A percentile compares a stretch with the other conserved stretches of the same genome.
These are phyloP conservation scores for Leccinum subtestaceum DNA, from an alignment of 768 basidiomycete genomes.

Conservation along the genomic window DNA sequence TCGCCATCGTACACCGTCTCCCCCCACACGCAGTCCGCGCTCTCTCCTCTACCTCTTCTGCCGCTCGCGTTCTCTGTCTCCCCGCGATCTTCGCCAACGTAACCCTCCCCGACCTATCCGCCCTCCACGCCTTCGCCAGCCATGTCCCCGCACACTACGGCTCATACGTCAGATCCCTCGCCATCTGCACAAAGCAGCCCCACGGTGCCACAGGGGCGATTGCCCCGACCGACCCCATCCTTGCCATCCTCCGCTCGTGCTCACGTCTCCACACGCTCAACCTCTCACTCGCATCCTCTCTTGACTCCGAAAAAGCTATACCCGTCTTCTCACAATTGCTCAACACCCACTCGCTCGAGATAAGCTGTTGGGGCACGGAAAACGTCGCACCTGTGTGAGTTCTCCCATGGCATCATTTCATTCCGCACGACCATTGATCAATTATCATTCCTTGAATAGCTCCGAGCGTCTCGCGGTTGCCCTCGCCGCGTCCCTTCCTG, in stretches of 20 bases:
- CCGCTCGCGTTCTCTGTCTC: conserved; percentile 53
- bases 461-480: conserved; percentile 65
- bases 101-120: conserved; percentile 43
- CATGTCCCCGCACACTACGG: conserved; percentile 55
- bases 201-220: conserved; percentile 33
- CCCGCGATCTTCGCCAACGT: conserved; percentile 60
- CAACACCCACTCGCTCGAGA: conserved; percentile 17
- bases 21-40: conserved; percentile 41
- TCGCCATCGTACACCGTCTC: conserved; percentile 52
- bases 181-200: conserved; percentile 36
- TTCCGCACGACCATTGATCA: conserved; percentile 2
- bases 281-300: conserved; percentile 27
- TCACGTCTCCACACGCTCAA: conserved; percentile 38
- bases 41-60: conserved; percentile 47
- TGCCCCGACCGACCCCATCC: conserved; percentile 45
- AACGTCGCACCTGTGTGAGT: conserved; percentile 38
- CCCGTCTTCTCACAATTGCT: conserved; percentile 24
- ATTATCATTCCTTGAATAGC: conserved; percentile 3
- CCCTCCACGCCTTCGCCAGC: conserved; percentile 49
- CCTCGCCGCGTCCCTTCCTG: conserved; percentile 58
- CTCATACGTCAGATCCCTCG: conserved; percentile 50
- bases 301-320: conserved; percentile 17
- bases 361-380: conserved; percentile 32
- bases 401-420: not conserved
- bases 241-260: conserved; percentile 48